A percentile compares a stretch with the other conserved stretches of the same genome.
Evolutionary conservation across 306 rosid species (phyloP).

Genomic region (Acacia confusa): DNA sequence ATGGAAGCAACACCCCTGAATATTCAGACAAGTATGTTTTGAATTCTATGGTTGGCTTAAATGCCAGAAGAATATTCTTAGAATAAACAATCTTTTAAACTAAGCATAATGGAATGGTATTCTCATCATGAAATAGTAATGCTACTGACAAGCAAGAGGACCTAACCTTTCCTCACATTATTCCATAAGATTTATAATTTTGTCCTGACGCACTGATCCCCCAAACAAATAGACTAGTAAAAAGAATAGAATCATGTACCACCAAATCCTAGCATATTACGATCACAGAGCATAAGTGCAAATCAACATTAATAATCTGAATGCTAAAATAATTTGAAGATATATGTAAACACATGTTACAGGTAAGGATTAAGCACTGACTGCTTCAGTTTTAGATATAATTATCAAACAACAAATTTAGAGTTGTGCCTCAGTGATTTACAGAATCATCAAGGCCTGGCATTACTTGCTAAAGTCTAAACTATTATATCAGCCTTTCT

Average conservation of each 20-base stretch:
- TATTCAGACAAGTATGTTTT: slow-evolving; percentile 13
- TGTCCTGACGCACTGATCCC: neutral
- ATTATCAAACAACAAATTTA: slow-evolving; percentile 9
- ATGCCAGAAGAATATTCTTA: neutral
- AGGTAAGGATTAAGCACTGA: slow-evolving; percentile 1
- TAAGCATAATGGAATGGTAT: neutral
- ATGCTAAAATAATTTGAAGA: neutral
- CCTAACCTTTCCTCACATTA: neutral
- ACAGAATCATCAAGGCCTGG: slow-evolving; percentile 3
- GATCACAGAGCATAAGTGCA: neutral
- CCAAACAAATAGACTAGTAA: neutral
- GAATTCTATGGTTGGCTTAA: slow-evolving; percentile 9
- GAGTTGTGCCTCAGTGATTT: neutral
- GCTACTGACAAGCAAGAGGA: neutral
- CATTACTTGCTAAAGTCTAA: slow-evolving; percentile 17
- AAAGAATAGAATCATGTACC: neutral
- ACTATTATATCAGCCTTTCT: slow-evolving; percentile 3
- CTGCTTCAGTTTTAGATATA: slow-evolving; percentile 3
- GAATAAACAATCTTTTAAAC: neutral
- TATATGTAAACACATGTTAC: slow-evolving; percentile 20
- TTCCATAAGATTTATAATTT: neutral
- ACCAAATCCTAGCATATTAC: neutral
- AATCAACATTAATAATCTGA: neutral
- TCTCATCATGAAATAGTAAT: neutral
- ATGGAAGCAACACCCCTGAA: slow-evolving; percentile 81